Percentiles rank a stretch among this genome's conserved stretches.
phyloP scores from a whole-genome alignment of 2,329 filamentous ascomycete genomes.

The Periconia sp. region DNA sequence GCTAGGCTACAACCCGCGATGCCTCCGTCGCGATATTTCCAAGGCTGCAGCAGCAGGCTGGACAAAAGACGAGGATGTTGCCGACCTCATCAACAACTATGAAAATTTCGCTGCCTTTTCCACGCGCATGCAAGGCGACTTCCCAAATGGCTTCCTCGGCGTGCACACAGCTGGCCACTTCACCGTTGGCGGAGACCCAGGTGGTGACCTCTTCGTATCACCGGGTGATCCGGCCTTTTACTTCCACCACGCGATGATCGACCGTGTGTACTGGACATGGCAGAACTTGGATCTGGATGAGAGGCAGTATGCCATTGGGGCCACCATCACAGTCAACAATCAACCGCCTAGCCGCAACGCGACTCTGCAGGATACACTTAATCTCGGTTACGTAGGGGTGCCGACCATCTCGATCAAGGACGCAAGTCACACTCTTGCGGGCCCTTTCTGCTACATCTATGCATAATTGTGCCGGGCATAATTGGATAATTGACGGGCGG shows the following conservation, averaged over 20 bases:
- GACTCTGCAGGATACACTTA: constrained; percentile 52
- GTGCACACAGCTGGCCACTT: constrained; percentile 57
- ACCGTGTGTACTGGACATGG: constrained; percentile 59
- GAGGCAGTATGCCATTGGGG: constrained; percentile 48
- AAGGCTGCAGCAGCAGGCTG: constrained; percentile 23
- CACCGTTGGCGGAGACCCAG: constrained; percentile 53
- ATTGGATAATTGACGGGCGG: too few relatives aligned
- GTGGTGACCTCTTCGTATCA: constrained; percentile 54
- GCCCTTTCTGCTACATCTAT: constrained; percentile 55
- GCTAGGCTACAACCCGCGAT: constrained; percentile 47
- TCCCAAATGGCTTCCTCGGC: constrained; percentile 43
- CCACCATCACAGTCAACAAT: constrained; percentile 54
- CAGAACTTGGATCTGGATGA: constrained; percentile 52
- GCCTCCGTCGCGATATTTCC: constrained; percentile 46
- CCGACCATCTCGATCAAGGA: constrained; percentile 42
- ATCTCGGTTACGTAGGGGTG: constrained; percentile 45
- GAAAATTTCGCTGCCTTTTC: constrained; percentile 43
- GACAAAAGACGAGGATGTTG: constrained; percentile 29
- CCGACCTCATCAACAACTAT: constrained; percentile 27
- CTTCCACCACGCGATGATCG: constrained; percentile 57
- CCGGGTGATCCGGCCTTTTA: constrained; percentile 57
- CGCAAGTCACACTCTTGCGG: constrained; percentile 49
- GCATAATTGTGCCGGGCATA: too few relatives aligned
- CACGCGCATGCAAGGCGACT: constrained; percentile 48
- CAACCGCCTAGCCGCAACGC: constrained; percentile 51